Base-by-base conservation (phyloP, 192 early-diverging fungal species). In the Cetraspora pellucida region DNA sequence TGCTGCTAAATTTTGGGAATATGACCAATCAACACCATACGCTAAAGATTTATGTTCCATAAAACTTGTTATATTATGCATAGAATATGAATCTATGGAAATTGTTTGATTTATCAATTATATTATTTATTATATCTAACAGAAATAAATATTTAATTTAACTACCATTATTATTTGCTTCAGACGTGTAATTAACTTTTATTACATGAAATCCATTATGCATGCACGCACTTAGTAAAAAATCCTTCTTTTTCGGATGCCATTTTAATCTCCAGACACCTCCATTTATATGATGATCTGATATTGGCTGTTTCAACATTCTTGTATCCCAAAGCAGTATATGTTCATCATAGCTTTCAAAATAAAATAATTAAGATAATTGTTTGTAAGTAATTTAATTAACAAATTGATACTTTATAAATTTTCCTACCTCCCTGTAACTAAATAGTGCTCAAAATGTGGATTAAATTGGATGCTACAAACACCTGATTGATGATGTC, bases 201-300 rank as follows among this genome's bases (percentile, higher is more conserved):
- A 95, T 80, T 10, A 97, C 86, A 82, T 94, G 93, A 70, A 94
- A 93, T 21, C 97, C 97, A 65, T 89, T 90, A 81, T 98, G 92
- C 97, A 99, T 99, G 30, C 89, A 91, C 8, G 92, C 96, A 11
- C 94, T 90, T 17, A 97, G 76, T 43, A 99, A 78, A 19, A 74
- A 64, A 43, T 85, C 79, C 1, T 86, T 78, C 10, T 86, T 81
- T 0, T 82, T 85, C 1, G 97, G 97, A 77, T 98, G 95, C 95
- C 96, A 99, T 84, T 94, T 94, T 47, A 99, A 79, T 27, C 96
- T 83, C 97, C 97, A 99, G 11, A 97, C 93, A 11, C 97, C 97
- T 8, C 97, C 95, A 31, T 91, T 94, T 19, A 91, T 89, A 37
- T 86, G 87, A 54, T 87, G 78, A 23, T 93, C 91, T 1, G 82